These are phyloP conservation scores for Pistacia vera DNA, from an alignment of 345 rosid genomes.

Conservation along the genomic window DNA sequence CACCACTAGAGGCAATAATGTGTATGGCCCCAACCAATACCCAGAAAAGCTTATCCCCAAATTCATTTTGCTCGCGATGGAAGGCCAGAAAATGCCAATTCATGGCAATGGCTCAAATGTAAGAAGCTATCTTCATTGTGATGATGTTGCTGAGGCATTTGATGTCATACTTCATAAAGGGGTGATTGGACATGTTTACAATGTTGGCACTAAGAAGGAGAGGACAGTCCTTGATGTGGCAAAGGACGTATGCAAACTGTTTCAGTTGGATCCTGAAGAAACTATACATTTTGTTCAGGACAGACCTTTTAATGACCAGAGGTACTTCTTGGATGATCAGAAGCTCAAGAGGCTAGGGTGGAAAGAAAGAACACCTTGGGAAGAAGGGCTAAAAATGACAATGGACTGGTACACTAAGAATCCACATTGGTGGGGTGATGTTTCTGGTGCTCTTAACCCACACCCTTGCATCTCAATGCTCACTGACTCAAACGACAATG, in stretches of 20 bases:
- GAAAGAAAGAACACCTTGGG: constrained; percentile 57
- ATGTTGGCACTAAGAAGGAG: constrained; percentile 59
- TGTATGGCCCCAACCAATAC: constrained; percentile 66
- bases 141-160: constrained; percentile 71
- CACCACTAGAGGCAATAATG: constrained; percentile 67
- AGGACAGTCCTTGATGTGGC: constrained; percentile 65
- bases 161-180: constrained; percentile 71
- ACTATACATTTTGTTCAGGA: constrained; percentile 50
- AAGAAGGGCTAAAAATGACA: constrained; percentile 55
- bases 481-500: constrained; percentile 11
- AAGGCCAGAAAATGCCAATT: constrained; percentile 53
- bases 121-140: constrained; percentile 59
- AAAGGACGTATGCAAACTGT: constrained; percentile 52
- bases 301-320: constrained; percentile 64
- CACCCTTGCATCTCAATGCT: constrained; percentile 39
- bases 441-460: constrained; percentile 57
- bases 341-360: constrained; percentile 65
- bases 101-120: constrained; percentile 71
- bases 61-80: constrained; percentile 61
- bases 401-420: constrained; percentile 60
- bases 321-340: constrained; percentile 67
- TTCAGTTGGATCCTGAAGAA: constrained; percentile 38
- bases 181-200: constrained; percentile 61
- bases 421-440: constrained; percentile 69
- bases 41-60: constrained; percentile 72